These are phyloP conservation scores for Aspergillus aculeatus DNA, from an alignment of 2,329 filamentous ascomycete species.

Conservation along the genomic window DNA sequence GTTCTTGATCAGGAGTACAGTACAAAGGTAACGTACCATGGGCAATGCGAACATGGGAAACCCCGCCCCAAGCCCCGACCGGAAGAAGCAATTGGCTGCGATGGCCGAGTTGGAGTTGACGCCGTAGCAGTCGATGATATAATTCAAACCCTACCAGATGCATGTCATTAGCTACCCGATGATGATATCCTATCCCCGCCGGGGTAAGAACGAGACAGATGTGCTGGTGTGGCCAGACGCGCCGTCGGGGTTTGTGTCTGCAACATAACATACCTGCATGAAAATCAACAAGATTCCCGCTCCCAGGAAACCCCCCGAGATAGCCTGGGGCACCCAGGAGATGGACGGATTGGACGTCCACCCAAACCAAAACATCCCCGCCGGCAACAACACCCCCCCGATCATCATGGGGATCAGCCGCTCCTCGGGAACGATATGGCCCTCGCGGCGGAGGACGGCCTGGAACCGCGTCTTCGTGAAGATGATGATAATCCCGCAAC, in stretches of 20 bases:
- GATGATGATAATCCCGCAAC: conserved; percentile 29
- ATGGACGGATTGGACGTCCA: conserved; percentile 47
- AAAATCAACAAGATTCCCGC: conserved; percentile 46
- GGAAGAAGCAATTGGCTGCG: conserved; percentile 32
- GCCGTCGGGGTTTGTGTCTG: too few species aligned
- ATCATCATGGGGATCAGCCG: conserved; percentile 48
- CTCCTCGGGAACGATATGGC: conserved; percentile 31
- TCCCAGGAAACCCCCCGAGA: conserved; percentile 46
- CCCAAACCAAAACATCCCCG: conserved; percentile 52
- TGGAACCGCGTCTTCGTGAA: conserved; percentile 34
- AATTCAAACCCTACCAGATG: conserved; percentile 26
- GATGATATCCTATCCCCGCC: too few species aligned
- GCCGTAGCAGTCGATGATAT: conserved; percentile 37
- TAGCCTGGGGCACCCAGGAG: conserved; percentile 48
- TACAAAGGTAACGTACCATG: conserved; percentile 7
- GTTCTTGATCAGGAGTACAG: neutral
- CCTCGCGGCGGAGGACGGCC: conserved; percentile 15
- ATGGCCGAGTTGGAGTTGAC: conserved; percentile 34
- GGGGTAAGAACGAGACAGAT: neutral
- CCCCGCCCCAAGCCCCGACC: conserved; percentile 28
- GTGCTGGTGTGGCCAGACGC: too few species aligned
- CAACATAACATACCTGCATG: conserved; percentile 13
- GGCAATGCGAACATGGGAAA: conserved; percentile 30
- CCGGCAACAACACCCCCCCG: conserved; percentile 43
- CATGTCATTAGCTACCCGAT: too few species aligned